A percentile compares a stretch with the other conserved stretches of the same genome.
Evolutionary conservation across 768 basidiomycete genomes (phyloP).

Genomic region (Pleurotus eryngii): DNA sequence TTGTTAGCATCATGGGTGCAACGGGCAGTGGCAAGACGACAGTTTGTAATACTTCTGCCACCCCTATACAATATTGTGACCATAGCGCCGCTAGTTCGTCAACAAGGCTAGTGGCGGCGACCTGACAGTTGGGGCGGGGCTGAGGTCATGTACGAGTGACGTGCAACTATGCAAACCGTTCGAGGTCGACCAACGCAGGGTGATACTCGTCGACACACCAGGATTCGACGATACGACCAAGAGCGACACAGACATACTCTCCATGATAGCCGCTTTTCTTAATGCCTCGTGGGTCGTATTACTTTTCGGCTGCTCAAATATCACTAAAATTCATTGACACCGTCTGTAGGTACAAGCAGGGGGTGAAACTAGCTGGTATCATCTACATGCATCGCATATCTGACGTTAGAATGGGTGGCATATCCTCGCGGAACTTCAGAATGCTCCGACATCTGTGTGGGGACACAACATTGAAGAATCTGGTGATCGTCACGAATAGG

Average conservation of each 20-base stretch:
- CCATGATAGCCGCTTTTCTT: slow-evolving; percentile 43
- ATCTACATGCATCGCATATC: slow-evolving; percentile 40
- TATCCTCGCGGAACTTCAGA: slow-evolving; percentile 35
- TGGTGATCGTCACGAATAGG: slow-evolving; percentile 43
- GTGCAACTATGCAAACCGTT: slow-evolving; percentile 43
- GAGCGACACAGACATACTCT: slow-evolving; percentile 46
- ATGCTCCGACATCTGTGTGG: slow-evolving; percentile 45
- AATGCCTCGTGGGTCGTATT: slow-evolving; percentile 12
- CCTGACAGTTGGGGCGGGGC: slow-evolving; percentile 40
- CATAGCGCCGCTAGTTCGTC: slow-evolving; percentile 39
- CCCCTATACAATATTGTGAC: neutral
- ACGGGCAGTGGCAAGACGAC: slow-evolving; percentile 7
- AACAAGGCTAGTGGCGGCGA: slow-evolving; percentile 48
- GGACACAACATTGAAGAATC: slow-evolving; percentile 33
- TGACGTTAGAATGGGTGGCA: slow-evolving; percentile 33
- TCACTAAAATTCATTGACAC: neutral
- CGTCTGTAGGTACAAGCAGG: slow-evolving; percentile 10
- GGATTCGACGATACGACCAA: slow-evolving; percentile 54
- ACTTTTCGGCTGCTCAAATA: neutral
- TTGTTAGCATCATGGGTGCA: slow-evolving; percentile 1
- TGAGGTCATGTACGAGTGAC: slow-evolving; percentile 48
- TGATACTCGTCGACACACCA: slow-evolving; percentile 54
- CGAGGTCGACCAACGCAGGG: slow-evolving; percentile 33
- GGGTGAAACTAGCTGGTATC: slow-evolving; percentile 31
- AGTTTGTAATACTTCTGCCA: neutral